phyloP scores from a whole-genome alignment of 2,329 filamentous ascomycete species.

The Fusarium sp. region DNA sequence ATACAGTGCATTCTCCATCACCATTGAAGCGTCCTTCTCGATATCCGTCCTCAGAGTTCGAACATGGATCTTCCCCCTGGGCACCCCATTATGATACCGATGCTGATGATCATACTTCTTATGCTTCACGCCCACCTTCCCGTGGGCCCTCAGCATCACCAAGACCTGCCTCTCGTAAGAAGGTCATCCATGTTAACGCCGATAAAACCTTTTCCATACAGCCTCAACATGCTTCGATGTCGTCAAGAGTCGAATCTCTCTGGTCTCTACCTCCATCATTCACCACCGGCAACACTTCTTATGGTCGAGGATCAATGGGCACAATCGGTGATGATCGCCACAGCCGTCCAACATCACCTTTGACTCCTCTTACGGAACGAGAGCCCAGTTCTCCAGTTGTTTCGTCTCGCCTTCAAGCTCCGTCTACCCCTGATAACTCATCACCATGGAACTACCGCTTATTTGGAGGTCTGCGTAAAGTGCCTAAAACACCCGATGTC shows the following conservation, averaged over 20 bases:
- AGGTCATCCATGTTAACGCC: constrained; percentile 64
- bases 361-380: constrained; percentile 62
- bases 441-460: constrained; percentile 68
- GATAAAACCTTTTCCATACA: constrained; percentile 71
- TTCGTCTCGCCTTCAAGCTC: constrained; percentile 28
- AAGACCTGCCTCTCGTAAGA: constrained; percentile 50
- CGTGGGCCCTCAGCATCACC: constrained; percentile 46
- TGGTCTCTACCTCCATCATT: constrained; percentile 60
- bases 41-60: constrained; percentile 37
- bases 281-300: constrained; percentile 62
- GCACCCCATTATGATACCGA: constrained; percentile 40
- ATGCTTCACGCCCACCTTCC: constrained; percentile 38
- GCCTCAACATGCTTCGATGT: constrained; percentile 51
- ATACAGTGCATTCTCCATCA: constrained; percentile 34
- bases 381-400: constrained; percentile 44
- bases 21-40: constrained; percentile 35
- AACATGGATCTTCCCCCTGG: constrained; percentile 41
- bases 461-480: constrained; percentile 68
- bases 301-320: constrained; percentile 62
- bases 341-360: constrained; percentile 63
- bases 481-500: constrained; percentile 55
- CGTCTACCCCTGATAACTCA: constrained; percentile 39
- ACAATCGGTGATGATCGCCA: constrained; percentile 62
- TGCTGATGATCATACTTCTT: constrained; percentile 33
- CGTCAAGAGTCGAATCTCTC: constrained; percentile 50